Evolutionary conservation across 768 basidiomycete genomes (phyloP).

Genomic region (Leccinum broughii): DNA sequence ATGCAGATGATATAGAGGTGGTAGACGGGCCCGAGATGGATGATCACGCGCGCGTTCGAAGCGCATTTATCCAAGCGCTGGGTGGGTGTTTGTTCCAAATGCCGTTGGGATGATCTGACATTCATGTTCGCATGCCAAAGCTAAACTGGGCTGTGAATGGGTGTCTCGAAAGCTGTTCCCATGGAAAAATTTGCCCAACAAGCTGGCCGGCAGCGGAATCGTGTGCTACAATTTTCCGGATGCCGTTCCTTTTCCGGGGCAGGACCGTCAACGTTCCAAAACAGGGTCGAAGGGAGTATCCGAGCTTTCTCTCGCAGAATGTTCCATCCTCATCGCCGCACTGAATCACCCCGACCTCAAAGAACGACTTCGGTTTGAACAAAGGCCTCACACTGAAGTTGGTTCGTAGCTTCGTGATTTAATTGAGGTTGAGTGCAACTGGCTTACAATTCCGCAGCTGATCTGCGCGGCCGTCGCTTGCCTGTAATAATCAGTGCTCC

Average conservation of each 20-base stretch:
- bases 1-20: background rate
- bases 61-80: background rate
- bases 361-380: no score
- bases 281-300: background rate
- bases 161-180: background rate
- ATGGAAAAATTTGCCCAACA: background rate
- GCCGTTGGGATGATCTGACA: background rate
- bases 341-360: background rate
- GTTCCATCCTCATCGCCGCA: background rate
- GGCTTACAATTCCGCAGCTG: background rate
- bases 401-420: no score
- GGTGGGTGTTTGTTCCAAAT: background rate
- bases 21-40: background rate
- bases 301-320: background rate
- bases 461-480: background rate
- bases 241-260: background rate
- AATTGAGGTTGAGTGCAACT: background rate
- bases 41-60: background rate
- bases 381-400: no score
- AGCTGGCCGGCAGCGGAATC: background rate
- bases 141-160: background rate
- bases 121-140: background rate
- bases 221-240: background rate
- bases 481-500: background rate
- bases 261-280: background rate